Evolutionary conservation across 202 grass and related monocot genomes (phyloP).

Genomic region (Dendrocalamus latiflorus): DNA sequence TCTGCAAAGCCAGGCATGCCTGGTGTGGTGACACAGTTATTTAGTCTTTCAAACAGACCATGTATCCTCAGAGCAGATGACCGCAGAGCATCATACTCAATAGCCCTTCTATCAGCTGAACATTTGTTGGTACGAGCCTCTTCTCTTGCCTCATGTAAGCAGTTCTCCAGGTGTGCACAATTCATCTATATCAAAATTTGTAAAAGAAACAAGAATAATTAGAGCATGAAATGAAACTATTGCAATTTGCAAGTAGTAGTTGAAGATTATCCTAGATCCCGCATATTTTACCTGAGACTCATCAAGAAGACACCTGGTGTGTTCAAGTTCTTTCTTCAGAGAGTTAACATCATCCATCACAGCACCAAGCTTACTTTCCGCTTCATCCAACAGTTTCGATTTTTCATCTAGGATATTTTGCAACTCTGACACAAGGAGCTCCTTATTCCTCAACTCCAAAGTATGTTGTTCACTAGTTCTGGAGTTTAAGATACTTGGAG

Average conservation of each 20-base stretch:
- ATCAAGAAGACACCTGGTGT: constrained; percentile 63
- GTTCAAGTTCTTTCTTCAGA: constrained; percentile 69
- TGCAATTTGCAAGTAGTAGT: constrained; percentile 5
- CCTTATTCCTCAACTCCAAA: constrained; percentile 47
- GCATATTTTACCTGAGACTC: constrained; percentile 78
- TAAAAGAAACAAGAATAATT: constrained; percentile 5
- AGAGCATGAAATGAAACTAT: background rate
- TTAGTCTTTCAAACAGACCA: too few relatives aligned
- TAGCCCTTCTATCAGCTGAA: too few relatives aligned
- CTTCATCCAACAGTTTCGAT: constrained; percentile 58
- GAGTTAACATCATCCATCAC: constrained; percentile 52
- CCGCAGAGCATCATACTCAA: too few relatives aligned
- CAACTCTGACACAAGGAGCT: too few relatives aligned
- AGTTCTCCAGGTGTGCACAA: constrained; percentile 91
- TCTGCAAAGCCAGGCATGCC: too few relatives aligned
- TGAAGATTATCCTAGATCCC: constrained; percentile 17
- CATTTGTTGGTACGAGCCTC: too few relatives aligned
- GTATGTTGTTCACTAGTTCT: constrained; percentile 34
- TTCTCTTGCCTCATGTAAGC: too few relatives aligned
- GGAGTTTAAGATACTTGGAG: constrained; percentile 43
- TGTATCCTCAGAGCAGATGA: too few relatives aligned
- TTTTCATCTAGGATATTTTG: constrained; percentile 59
- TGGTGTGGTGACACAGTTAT: too few relatives aligned
- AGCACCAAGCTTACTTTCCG: constrained; percentile 59
- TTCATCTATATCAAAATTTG: constrained; percentile 61